Evolutionary conservation across 768 basidiomycete species (phyloP).

Genomic region (Podaxis sp.): DNA sequence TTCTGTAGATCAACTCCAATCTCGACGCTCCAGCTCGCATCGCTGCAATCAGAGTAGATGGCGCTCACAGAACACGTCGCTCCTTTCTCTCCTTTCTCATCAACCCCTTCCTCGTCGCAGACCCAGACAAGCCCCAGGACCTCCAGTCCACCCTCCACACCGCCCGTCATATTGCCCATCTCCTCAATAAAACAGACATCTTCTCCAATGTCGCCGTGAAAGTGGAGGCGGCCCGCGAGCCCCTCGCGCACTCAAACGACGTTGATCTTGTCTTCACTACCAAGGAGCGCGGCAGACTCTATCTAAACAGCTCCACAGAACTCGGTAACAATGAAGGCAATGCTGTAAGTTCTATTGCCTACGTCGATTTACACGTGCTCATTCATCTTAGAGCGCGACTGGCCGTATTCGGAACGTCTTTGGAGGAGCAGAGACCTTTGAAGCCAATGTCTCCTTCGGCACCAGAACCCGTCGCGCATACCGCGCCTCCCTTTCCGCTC

Average conservation of each 20-base stretch:
- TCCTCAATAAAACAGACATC: conserved; percentile 73
- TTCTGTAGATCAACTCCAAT: conserved; percentile 61
- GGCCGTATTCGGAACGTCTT: conserved; percentile 85
- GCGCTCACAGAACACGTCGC: conserved; percentile 68
- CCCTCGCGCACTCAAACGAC: conserved; percentile 55
- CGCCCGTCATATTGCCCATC: conserved; percentile 62
- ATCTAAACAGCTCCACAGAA: conserved; percentile 82
- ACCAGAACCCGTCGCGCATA: conserved; percentile 87
- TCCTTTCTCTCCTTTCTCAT: conserved; percentile 81
- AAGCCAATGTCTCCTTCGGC: conserved; percentile 79
- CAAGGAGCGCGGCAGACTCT: conserved; percentile 74
- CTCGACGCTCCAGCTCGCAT: conserved; percentile 66
- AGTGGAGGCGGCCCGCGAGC: conserved; percentile 57
- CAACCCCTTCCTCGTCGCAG: conserved; percentile 49
- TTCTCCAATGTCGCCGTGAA: conserved; percentile 68
- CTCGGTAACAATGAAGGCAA: conserved; percentile 92
- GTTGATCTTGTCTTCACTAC: conserved; percentile 82
- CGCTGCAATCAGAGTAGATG: conserved; percentile 80
- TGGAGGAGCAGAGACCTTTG: conserved; percentile 87
- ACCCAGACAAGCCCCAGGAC: conserved; percentile 18
- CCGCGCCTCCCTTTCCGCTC: conserved; percentile 64
- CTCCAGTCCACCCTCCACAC: conserved; percentile 51
- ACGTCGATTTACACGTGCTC: conserved; percentile 1
- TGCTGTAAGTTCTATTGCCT: conserved; percentile 58
- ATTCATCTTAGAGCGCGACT: conserved; percentile 55